Conservation (phyloP, 768 basidiomycete species). For the Suillus plorans region DNA sequence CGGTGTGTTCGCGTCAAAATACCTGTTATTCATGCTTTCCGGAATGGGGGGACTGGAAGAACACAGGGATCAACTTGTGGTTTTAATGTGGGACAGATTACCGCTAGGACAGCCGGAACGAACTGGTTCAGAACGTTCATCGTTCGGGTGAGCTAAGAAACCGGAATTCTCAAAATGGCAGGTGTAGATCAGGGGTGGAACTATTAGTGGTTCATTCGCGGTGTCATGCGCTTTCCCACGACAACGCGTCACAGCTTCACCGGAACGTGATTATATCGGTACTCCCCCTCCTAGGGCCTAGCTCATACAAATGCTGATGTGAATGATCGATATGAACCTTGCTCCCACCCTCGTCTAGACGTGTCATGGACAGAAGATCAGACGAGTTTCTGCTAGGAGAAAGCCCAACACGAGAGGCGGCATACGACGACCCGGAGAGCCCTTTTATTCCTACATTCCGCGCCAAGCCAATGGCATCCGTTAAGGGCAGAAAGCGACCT, state of each 20-base stretch:
- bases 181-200: not conserved
- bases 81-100: not conserved
- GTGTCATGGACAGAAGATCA: conserved; percentile 9
- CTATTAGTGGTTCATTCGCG: not conserved
- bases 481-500: not conserved
- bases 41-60: conserved; percentile 1
- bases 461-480: not conserved
- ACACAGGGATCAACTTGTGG: not conserved
- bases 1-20: conserved; percentile 35
- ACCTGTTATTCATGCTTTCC: conserved; percentile 15
- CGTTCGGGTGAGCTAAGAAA: not conserved
- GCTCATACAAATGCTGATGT: not conserved
- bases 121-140: not conserved
- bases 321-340: not conserved
- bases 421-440: conserved; percentile 7
- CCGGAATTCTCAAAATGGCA: not conserved
- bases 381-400: conserved; percentile 5
- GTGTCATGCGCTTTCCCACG: not conserved
- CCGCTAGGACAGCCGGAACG: not conserved
- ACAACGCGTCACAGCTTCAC: not conserved
- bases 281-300: not conserved
- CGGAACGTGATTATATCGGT: not conserved
- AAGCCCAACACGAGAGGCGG: not conserved
- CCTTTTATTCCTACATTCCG: conserved; percentile 7
- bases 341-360: conserved; percentile 3